phyloP scores from a whole-genome alignment of 257 asterid species.

The Cordia subcordata region DNA sequence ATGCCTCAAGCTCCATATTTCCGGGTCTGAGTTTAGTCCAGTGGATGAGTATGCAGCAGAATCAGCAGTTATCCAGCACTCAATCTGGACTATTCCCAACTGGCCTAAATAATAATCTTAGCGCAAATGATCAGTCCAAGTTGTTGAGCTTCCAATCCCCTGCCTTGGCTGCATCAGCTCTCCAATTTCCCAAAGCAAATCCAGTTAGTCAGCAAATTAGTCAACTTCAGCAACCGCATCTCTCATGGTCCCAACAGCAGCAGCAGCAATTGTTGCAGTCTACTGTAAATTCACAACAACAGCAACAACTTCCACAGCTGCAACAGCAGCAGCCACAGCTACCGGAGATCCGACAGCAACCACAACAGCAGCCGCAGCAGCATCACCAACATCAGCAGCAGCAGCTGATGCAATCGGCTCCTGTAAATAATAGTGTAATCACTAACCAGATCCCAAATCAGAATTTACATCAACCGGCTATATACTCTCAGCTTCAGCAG shows the following conservation, averaged over 20 bases:
- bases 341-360: constrained; percentile 16
- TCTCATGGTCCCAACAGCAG: constrained; percentile 53
- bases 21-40: constrained; percentile 92
- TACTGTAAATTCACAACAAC: constrained; percentile 36
- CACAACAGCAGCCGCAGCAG: constrained; percentile 27
- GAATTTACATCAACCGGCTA: constrained; percentile 41
- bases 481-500: constrained; percentile 60
- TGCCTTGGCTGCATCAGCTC: constrained; percentile 36
- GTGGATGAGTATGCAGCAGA: constrained; percentile 98
- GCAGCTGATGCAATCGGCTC: constrained; percentile 27
- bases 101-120: constrained; percentile 31
- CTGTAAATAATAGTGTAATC: constrained; percentile 28
- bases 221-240: constrained; percentile 46
- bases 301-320: constrained; percentile 32
- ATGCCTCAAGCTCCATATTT: constrained; percentile 64
- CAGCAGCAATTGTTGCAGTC: constrained; percentile 48
- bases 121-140: constrained; percentile 58
- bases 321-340: constrained; percentile 12
- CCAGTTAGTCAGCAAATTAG: constrained; percentile 44
- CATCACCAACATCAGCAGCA: constrained; percentile 33
- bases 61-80: constrained; percentile 44
- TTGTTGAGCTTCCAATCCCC: constrained; percentile 79
- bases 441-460: constrained; percentile 40
- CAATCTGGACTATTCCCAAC: constrained; percentile 45
- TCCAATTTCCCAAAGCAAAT: constrained; percentile 53